Evolutionary conservation across 176 grass and related monocot species (phyloP).

Genomic region (Dendrocalamus sinicus): DNA sequence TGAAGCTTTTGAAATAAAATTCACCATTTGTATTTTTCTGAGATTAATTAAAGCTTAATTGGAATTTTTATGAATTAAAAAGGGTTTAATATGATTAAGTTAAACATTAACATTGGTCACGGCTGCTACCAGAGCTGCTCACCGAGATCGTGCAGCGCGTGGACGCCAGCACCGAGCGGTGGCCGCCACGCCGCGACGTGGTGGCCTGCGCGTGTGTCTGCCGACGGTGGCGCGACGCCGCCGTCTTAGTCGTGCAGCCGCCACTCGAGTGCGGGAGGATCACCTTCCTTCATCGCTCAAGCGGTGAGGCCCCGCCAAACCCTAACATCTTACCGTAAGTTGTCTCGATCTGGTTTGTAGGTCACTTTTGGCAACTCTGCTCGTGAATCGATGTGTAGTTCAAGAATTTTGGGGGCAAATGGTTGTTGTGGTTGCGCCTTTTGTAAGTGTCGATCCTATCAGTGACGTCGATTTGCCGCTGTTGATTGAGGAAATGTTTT

Average conservation of each 20-base stretch:
- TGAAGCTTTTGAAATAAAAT: too few relatives aligned
- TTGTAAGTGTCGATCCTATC: background rate
- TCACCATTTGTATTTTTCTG: too few relatives aligned
- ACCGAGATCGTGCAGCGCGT: slow-evolving; percentile 75
- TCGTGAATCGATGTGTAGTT: background rate
- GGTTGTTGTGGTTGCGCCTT: background rate
- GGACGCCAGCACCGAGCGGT: slow-evolving; percentile 73
- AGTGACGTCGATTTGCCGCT: too few relatives aligned
- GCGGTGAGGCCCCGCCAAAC: slow-evolving; percentile 45
- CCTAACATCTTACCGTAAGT: background rate
- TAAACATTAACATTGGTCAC: too few relatives aligned
- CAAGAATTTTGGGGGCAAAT: background rate
- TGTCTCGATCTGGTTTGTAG: slow-evolving; percentile 3
- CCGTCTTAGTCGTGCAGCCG: slow-evolving; percentile 59
- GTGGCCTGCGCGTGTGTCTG: slow-evolving; percentile 86
- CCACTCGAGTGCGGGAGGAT: slow-evolving; percentile 79
- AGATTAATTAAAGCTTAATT: too few relatives aligned
- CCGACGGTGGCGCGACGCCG: slow-evolving; percentile 68
- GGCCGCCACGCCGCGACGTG: slow-evolving; percentile 80
- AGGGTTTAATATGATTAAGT: too few relatives aligned
- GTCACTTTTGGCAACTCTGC: background rate
- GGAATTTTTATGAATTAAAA: too few relatives aligned
- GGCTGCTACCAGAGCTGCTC: slow-evolving; percentile 77
- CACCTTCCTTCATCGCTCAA: slow-evolving; percentile 94
- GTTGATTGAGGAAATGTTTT: slow-evolving; percentile 2